These are phyloP conservation scores for Pseudogymnoascus pannorum DNA, from an alignment of 2,329 filamentous ascomycete species.

Conservation along the genomic window DNA sequence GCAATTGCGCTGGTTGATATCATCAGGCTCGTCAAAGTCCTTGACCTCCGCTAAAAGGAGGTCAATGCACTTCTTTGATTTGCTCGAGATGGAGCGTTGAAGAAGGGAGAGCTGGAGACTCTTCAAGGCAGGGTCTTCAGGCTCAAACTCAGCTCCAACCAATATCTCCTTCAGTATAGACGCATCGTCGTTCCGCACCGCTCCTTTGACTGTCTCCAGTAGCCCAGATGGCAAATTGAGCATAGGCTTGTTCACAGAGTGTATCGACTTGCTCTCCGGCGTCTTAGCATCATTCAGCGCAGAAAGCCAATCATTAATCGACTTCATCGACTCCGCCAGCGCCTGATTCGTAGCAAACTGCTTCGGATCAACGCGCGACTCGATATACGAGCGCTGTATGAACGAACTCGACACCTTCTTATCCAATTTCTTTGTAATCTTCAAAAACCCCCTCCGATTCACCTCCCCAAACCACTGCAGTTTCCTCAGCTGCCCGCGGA, in stretches of 20 bases:
- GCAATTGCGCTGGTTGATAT: constrained; percentile 90
- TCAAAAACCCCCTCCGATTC: constrained; percentile 88
- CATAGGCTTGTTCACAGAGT: constrained; percentile 60
- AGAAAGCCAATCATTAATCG: constrained; percentile 88
- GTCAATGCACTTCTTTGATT: constrained; percentile 62
- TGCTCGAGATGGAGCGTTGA: constrained; percentile 66
- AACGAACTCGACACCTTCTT: constrained; percentile 77
- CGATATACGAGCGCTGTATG: constrained; percentile 78
- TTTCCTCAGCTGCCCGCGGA: constrained; percentile 80
- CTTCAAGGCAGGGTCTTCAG: constrained; percentile 50
- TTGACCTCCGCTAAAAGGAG: constrained; percentile 61
- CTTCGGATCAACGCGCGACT: constrained; percentile 81
- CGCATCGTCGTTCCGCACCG: constrained; percentile 62
- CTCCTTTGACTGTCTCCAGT: constrained; percentile 65
- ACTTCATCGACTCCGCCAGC: constrained; percentile 51
- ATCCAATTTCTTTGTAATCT: constrained; percentile 98
- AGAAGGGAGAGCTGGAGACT: constrained; percentile 71
- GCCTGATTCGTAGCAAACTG: constrained; percentile 73
- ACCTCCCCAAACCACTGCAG: constrained; percentile 97
- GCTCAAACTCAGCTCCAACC: constrained; percentile 46
- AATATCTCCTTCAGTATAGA: constrained; percentile 49
- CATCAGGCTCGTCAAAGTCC: constrained; percentile 75
- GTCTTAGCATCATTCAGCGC: constrained; percentile 68
- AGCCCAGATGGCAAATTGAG: constrained; percentile 62
- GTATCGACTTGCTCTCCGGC: constrained; percentile 67